Base-by-base conservation (phyloP, 1,139 yeast species). In the Pichia sp. region DNA sequence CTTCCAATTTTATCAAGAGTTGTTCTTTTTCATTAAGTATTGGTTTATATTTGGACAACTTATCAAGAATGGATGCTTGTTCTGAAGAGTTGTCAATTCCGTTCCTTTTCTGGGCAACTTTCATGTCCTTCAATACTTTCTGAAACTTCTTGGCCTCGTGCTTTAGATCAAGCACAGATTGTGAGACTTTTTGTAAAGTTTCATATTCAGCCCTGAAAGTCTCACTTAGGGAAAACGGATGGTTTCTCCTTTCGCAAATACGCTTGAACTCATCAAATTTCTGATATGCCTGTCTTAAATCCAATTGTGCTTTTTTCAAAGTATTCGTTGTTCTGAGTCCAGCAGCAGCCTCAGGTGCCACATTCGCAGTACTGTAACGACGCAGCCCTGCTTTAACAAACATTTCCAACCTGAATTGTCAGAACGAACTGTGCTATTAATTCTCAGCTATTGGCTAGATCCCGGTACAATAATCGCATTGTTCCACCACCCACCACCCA, bases 1-100 rank as follows among this genome's bases (percentile, higher is more conserved):
- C 42, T 39, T 75, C 74, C 17, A 67, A 50, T 1, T 55, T 13
- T 32, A 34, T 21, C 16, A 15, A 14, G 16, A 72, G 53, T n/a
- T 56, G 47, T 2, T 48, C 36, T 14, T 64, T 46, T 4, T 51
- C 44, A 5, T 48, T 46, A 23, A 58, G 46, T 4, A 38, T 32
- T 6, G 53, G 54, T 38, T 55, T 56, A 13, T 42, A 31, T 13
- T 30, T 32, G 3, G 49, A 28, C 13, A 54, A 33, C 28, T 38
- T 33, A 5, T 42, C 42, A 8, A 50, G 26, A 4, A 50, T 14
- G 6, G 29, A 30, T 9, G 30, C 35, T 26, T 41, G 42, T 15
- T 32, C 34, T 12, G 27, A 16, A 5, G 28, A 22, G 12, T 37
- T 32, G 17, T 39, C 42, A 15, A 22, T 33, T 7, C 34, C 32